Evolutionary conservation across 1,284 basidiomycete species (phyloP), one percentile per base, ranked within the genome.

Genomic region (Neotropicomus parvogracilis): DNA sequence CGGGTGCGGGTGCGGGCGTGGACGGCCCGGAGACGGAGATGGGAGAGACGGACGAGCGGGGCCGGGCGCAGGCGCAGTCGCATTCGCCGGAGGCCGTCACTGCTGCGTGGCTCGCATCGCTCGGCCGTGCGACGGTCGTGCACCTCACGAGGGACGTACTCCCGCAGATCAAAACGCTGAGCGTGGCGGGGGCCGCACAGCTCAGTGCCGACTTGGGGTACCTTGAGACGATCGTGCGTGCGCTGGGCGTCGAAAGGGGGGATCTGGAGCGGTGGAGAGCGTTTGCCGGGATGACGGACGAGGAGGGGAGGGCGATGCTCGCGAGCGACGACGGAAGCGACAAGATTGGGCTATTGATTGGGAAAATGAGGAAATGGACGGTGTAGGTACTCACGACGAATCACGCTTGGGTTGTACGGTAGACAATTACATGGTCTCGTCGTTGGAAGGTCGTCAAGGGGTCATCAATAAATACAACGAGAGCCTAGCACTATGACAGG

Each of bases 191-290:
- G 1, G 81, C 86, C 2, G 81, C 83, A 9, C 95, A 98, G 63
- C 76, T 99, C n/a, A 75, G 79, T 1, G 85, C 86, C 1, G 95
- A 98, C 68, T 69, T 99, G 46, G 86, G 81, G 20, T 97, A 97
- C 67, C 75, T 99, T 21, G 80, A 80, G 13, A 97, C 95, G 59
- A 93, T 97, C 34, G 87, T 94, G n/a, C 75, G 84, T 29, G 92
- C 92, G 19, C 74, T 98, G 43, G 93, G 95, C 59, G 89, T 95
- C 5, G 90, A 94, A 56, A 84, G 77, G 64, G 77, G 79, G 2
- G 82, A 82, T 29, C 69, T 94, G 31, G 85, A 86, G 53, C 73
- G 71, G 57, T 94, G 90, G 91, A 83, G 77, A 62, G 77, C 79
- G 47, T 81, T 73, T 47, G 73, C 78, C 14, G 80, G 78, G 39